Conservation (phyloP, 2,329 filamentous ascomycete species). For the Xylaria sp. region DNA sequence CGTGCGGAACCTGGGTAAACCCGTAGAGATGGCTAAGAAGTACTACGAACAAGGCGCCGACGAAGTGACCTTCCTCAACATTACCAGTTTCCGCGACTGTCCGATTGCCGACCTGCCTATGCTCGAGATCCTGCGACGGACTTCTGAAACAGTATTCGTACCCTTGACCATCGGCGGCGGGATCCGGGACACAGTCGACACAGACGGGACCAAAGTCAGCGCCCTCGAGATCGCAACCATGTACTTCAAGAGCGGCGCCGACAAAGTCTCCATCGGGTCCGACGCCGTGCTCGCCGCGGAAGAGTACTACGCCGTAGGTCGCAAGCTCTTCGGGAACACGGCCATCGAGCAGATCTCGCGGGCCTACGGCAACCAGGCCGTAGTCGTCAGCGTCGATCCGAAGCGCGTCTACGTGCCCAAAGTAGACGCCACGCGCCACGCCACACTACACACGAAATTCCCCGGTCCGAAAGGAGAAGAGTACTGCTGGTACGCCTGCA, state of each 20-base stretch:
- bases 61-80: conserved; percentile 97
- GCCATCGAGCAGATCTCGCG: conserved; percentile 94
- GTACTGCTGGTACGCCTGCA: conserved; percentile 97
- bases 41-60: conserved; percentile 98
- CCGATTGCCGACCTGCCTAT: conserved; percentile 91
- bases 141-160: conserved; percentile 92
- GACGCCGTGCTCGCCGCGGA: conserved; percentile 94
- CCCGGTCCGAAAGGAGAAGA: conserved; percentile 77
- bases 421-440: conserved; percentile 72
- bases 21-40: conserved; percentile 88
- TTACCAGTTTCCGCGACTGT: conserved; percentile 96
- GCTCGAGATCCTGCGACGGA: conserved; percentile 87
- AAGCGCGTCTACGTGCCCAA: conserved; percentile 86
- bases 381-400: conserved; percentile 94
- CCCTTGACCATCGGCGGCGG: conserved; percentile 95
- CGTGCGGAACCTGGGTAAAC: conserved; percentile 94
- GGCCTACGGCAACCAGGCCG: conserved; percentile 95
- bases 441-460: conserved; percentile 70
- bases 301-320: conserved; percentile 78
- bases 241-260: conserved; percentile 96
- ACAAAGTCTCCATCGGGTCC: conserved; percentile 96
- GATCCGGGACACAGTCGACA: conserved; percentile 90
- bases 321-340: conserved; percentile 76
- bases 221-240: conserved; percentile 92
- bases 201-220: conserved; percentile 82